Base-by-base conservation (phyloP, 306 rosid species). In the Clitoria ternatea region DNA sequence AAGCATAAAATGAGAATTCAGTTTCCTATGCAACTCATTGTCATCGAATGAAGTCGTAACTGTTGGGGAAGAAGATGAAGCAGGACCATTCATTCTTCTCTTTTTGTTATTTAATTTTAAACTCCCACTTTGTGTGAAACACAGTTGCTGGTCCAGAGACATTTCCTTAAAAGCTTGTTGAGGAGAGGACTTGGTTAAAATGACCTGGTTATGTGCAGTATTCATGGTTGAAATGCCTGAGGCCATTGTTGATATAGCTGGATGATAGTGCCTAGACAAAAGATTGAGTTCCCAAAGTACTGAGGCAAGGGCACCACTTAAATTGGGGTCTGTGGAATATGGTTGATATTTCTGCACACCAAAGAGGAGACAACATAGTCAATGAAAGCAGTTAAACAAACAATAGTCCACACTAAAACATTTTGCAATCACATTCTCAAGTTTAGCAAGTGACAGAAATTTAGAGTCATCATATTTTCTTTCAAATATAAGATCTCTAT, bases 221-320 rank as follows among this genome's bases (percentile, higher is more conserved):
- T 32, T 77, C 92, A 88, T 84, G 83, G 57, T 85, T 56, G 89
- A 77, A 70, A 91, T 74, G 69, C 88, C 82, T 1, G 85, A 61
- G 15, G 97, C 92, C 82, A 85, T 64, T 32, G 85, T 79, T 13
- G 97, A 84, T 71, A 91, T 76, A 30, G 91, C 66, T 27, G 96
- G 92, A 80, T 91, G 95, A 78, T 89, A 87, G 77, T 95, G 96
- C 79, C 45, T 85, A 33, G 88, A 82, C 60, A 95, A 81, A 69
- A 95, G 91, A 81, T 83, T 77, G 69, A 95, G 88, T 71, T 95
- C 99, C 99, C 97, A 95, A 54, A 95, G 91, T 23, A 95, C 97
- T 0, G 99, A 87, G 29, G 97, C 92, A 77, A 95, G 92, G 63
- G 99, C 99, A 15, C 99, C 97, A 7, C 99, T 95, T 80, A 95